Evolutionary conservation across 1,139 yeast species (phyloP).

Genomic region (Trichomonascaceae sp.): DNA sequence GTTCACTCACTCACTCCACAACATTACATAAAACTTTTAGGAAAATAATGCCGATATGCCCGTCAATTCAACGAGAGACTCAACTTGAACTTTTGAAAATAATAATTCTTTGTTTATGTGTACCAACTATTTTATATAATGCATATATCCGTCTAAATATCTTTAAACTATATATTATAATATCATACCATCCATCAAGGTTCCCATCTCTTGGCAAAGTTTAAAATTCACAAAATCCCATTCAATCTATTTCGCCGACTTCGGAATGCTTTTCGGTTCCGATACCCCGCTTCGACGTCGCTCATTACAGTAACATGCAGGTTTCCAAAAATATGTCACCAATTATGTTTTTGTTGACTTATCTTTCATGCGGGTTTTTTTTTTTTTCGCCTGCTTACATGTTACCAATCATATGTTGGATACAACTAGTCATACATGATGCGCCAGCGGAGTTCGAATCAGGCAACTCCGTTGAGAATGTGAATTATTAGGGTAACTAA

Average conservation of each 20-base stretch:
- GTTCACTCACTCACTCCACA: not conserved
- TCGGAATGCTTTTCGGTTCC: not conserved
- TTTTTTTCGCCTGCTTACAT: not conserved
- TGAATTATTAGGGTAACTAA: not conserved
- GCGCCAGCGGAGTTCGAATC: not conserved
- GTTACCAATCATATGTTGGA: not conserved
- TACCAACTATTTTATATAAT: no score
- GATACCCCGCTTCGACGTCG: not conserved
- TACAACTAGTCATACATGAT: not conserved
- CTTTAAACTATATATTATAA: no score
- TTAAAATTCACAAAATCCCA: no score
- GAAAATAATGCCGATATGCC: not conserved
- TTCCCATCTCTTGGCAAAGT: not conserved
- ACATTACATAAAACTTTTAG: not conserved
- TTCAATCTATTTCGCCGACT: no score
- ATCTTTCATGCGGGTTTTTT: not conserved
- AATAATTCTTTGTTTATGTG: not conserved
- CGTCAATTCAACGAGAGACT: not conserved
- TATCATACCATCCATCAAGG: not conserved
- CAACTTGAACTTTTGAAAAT: no score
- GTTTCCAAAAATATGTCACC: not conserved
- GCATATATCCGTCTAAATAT: not conserved
- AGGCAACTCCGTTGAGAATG: not conserved
- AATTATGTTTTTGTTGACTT: no score
- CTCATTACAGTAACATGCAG: not conserved